These are phyloP conservation scores for Taphrina flavorubra DNA, from an alignment of 1,139 yeast species.

Conservation along the genomic window DNA sequence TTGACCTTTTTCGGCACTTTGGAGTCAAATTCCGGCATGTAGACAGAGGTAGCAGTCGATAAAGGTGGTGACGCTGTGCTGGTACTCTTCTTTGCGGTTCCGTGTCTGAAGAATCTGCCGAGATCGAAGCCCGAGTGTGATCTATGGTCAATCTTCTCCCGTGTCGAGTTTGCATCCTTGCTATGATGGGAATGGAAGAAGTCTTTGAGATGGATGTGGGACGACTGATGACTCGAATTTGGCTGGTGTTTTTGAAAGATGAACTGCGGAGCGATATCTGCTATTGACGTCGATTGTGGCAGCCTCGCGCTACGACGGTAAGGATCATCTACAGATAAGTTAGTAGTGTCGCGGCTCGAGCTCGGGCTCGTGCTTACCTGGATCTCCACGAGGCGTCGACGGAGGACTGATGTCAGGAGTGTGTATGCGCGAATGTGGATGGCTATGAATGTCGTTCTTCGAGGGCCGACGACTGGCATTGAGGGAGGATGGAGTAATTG, in stretches of 20 bases:
- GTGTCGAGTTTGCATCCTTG: constrained; percentile 8
- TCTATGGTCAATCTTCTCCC: constrained; percentile 33
- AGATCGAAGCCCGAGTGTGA: constrained; percentile 38
- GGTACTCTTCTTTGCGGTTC: constrained; percentile 12
- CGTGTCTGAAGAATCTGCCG: constrained; percentile 38
- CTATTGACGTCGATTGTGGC: constrained; percentile 49
- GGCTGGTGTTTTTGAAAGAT: constrained; percentile 49
- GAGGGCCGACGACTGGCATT: constrained; percentile 32
- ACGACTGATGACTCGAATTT: constrained; percentile 19
- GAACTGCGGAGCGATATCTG: constrained; percentile 52
- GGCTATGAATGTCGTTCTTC: constrained; percentile 28
- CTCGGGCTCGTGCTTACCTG: constrained; percentile 20
- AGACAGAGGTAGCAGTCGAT: constrained; percentile 25
- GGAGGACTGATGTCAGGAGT: constrained; percentile 39
- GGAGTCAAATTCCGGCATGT: constrained; percentile 39
- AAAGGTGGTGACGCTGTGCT: constrained; percentile 26
- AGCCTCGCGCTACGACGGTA: constrained; percentile 51
- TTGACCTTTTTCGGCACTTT: constrained; percentile 40
- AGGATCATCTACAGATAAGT: constrained; percentile 49
- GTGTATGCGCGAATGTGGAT: constrained; percentile 34
- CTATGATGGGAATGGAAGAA: constrained; percentile 33
- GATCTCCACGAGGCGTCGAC: constrained; percentile 32
- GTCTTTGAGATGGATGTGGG: constrained; percentile 39
- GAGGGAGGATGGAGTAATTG: constrained; percentile 8
- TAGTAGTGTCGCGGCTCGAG: not conserved